Evolutionary conservation across 495 filamentous ascomycete species (phyloP).

Genomic region (Tuber brumale): DNA sequence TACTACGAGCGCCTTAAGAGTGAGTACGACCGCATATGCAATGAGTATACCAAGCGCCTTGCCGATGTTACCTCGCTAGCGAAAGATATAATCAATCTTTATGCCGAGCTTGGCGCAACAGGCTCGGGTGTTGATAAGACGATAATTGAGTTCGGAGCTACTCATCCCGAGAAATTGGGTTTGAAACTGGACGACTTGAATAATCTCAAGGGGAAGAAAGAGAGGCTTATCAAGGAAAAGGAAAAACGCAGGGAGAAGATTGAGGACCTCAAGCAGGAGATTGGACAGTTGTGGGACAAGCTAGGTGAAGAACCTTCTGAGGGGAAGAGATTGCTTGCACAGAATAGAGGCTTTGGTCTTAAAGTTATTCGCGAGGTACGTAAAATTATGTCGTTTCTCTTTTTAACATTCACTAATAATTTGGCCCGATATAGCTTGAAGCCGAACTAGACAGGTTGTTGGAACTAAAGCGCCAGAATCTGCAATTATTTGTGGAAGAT

Average conservation of each 20-base stretch:
- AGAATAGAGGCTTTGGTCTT: constrained; percentile 48
- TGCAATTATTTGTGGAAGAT: constrained; percentile 93
- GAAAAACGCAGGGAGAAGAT: constrained; percentile 73
- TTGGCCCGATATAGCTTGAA: constrained; percentile 52
- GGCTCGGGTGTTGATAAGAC: constrained; percentile 81
- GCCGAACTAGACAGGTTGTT: constrained; percentile 79
- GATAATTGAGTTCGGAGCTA: constrained; percentile 81
- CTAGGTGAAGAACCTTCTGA: constrained; percentile 75
- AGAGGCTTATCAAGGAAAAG: constrained; percentile 91
- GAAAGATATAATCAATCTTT: constrained; percentile 85
- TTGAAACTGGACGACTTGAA: constrained; percentile 78
- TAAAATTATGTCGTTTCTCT: background rate
- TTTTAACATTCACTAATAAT: constrained; percentile 8
- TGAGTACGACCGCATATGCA: constrained; percentile 88
- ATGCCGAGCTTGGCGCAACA: constrained; percentile 89
- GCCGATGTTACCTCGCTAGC: constrained; percentile 63
- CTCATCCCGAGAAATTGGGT: constrained; percentile 86
- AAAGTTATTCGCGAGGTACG: constrained; percentile 32
- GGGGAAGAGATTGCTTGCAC: constrained; percentile 69
- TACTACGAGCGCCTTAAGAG: constrained; percentile 81
- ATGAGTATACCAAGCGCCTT: constrained; percentile 82
- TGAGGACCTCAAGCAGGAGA: constrained; percentile 63
- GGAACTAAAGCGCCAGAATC: constrained; percentile 86
- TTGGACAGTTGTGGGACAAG: constrained; percentile 82
- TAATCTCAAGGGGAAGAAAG: constrained; percentile 62